Conservation (phyloP, 2,329 filamentous ascomycete species). For the Colletotrichum higginsianum region DNA sequence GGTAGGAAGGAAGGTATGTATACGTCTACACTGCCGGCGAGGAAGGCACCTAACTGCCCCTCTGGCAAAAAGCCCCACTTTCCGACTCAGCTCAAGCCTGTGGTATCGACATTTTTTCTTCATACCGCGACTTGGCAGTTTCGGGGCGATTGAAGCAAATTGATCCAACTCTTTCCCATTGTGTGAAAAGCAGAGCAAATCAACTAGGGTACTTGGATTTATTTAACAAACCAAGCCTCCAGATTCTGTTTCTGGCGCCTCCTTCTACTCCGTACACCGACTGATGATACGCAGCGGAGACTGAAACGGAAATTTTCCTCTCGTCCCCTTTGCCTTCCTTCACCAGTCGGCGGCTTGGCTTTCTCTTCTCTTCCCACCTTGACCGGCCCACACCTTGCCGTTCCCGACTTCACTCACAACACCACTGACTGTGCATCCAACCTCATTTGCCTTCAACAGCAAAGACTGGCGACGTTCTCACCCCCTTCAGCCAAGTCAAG, state of each 20-base stretch:
- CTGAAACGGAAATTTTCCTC: not conserved
- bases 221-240: not conserved
- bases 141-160: not conserved
- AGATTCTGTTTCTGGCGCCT: not conserved
- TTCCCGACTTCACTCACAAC: constrained; percentile 18
- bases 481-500: not conserved
- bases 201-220: not conserved
- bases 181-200: not conserved
- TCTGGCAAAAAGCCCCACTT: constrained; percentile 36
- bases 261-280: not conserved
- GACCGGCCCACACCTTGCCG: constrained; percentile 24
- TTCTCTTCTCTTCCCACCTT: not conserved
- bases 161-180: not conserved
- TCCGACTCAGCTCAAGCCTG: constrained; percentile 19
- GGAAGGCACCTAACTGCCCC: constrained; percentile 8
- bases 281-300: not conserved
- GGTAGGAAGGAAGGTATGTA: not conserved
- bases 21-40: not conserved
- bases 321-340: constrained; percentile 3
- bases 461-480: not conserved
- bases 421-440: constrained; percentile 5
- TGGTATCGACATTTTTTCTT: constrained; percentile 34
- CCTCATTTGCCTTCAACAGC: not conserved
- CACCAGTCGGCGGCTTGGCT: constrained; percentile 17
- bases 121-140: not conserved